Percentiles rank a stretch among this genome's conserved stretches.
Evolutionary conservation across 164 flowering plant genomes (phyloP).

Genomic region (Platanus orientalis): DNA sequence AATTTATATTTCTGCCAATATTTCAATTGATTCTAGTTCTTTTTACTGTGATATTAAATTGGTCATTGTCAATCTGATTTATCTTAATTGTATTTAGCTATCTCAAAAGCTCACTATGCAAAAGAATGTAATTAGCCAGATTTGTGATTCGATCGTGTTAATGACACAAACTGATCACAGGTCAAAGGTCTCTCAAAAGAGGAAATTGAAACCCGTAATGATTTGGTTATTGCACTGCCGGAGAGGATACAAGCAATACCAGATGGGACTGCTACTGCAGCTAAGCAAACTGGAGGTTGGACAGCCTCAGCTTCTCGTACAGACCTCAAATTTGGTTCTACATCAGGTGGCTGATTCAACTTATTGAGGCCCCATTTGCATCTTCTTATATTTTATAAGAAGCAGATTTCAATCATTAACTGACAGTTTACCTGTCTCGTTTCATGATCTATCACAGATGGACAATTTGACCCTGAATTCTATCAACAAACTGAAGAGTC

Average conservation of each 20-base stretch:
- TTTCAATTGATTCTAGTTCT: too few species aligned
- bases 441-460: slow-evolving; percentile 38
- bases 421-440: neutral
- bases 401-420: neutral
- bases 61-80: too few species aligned
- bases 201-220: slow-evolving; percentile 70
- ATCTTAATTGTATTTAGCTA: neutral
- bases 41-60: too few species aligned
- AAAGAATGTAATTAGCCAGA: neutral
- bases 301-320: slow-evolving; percentile 55
- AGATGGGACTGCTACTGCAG: slow-evolving; percentile 66
- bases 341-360: slow-evolving; percentile 38
- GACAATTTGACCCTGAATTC: slow-evolving; percentile 62
- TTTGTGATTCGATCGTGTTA: neutral
- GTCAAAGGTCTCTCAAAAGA: slow-evolving; percentile 85
- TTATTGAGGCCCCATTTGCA: neutral
- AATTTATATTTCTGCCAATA: too few species aligned
- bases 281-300: slow-evolving; percentile 66
- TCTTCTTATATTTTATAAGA: neutral
- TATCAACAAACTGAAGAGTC: slow-evolving; percentile 69
- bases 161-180: slow-evolving; percentile 28
- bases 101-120: too few species aligned
- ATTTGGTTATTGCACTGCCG: slow-evolving; percentile 71
- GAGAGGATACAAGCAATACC: slow-evolving; percentile 86
- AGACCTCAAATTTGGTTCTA: slow-evolving; percentile 72